Percentiles rank a stretch among this genome's conserved stretches.
Conservation (phyloP, 345 rosid genomes). For the Rhizophora apiculata region DNA sequence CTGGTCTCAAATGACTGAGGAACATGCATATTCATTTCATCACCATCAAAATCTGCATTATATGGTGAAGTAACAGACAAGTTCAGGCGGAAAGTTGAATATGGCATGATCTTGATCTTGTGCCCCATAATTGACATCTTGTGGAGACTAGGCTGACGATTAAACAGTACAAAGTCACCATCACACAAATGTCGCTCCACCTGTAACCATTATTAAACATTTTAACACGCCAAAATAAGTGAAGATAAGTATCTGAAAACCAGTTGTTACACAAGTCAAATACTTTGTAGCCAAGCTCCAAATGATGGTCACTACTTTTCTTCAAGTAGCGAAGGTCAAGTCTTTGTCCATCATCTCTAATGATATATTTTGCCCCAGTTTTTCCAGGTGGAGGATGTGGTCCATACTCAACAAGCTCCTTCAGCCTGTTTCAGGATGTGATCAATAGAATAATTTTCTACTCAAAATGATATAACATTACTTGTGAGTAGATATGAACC, state of each 20-base stretch:
- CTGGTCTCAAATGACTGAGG: constrained; percentile 96
- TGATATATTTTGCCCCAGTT: constrained; percentile 94
- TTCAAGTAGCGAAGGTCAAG: constrained; percentile 96
- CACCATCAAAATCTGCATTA: constrained; percentile 99
- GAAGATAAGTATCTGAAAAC: background rate
- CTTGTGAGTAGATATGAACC: constrained; percentile 35
- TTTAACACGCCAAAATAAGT: background rate
- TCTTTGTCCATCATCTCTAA: constrained; percentile 97
- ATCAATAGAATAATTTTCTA: background rate
- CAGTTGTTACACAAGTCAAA: constrained; percentile 5
- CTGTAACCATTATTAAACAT: constrained; percentile 37
- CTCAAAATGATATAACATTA: background rate
- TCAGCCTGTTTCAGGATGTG: constrained; percentile 47
- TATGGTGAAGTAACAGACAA: constrained; percentile 95
- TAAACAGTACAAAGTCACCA: constrained; percentile 90
- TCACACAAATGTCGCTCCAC: constrained; percentile 94
- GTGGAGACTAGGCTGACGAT: constrained; percentile 98
- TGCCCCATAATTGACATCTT: constrained; percentile 99
- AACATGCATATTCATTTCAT: constrained; percentile 99
- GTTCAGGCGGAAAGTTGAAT: constrained; percentile 89
- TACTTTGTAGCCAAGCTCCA: constrained; percentile 96
- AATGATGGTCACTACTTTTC: constrained; percentile 98
- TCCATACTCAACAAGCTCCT: constrained; percentile 94
- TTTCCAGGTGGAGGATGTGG: constrained; percentile 98
- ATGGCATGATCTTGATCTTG: constrained; percentile 93